Conservation (phyloP, 176 grass and related monocot genomes). For the Oryza officinalis region DNA sequence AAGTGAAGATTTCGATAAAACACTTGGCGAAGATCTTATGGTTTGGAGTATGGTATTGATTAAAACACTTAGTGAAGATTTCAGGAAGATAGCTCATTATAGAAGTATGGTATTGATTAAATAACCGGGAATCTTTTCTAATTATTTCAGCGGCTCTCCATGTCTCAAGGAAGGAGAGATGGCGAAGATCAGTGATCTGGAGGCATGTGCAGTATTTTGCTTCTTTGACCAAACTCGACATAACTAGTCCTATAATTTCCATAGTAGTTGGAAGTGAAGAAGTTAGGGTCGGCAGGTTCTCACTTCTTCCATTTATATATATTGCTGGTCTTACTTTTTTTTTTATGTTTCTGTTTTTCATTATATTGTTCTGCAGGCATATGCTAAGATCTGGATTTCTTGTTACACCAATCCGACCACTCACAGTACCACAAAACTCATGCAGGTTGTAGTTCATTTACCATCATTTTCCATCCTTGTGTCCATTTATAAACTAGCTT, state of each 20-base stretch:
- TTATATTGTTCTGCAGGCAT: slow-evolving; percentile 58
- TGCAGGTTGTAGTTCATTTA: slow-evolving; percentile 53
- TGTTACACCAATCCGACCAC: slow-evolving; percentile 87
- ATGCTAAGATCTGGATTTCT: slow-evolving; percentile 92
- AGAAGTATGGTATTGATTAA: not conserved
- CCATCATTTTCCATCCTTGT: not conserved
- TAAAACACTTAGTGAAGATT: no score
- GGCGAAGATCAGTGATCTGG: slow-evolving; percentile 79
- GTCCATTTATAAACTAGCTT: not conserved
- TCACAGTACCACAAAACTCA: slow-evolving; percentile 82
- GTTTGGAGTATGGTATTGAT: no score
- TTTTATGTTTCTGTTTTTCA: slow-evolving; percentile 2
- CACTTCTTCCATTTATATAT: slow-evolving; percentile 15
- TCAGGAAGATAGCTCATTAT: not conserved
- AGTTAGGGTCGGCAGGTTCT: slow-evolving; percentile 82
- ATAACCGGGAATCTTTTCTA: slow-evolving; percentile 1
- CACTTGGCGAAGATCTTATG: no score
- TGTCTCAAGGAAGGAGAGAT: slow-evolving; percentile 47
- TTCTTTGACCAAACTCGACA: slow-evolving; percentile 56
- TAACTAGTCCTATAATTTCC: slow-evolving; percentile 94
- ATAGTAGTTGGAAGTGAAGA: slow-evolving; percentile 81
- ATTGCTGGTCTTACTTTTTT: not conserved
- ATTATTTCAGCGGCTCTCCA: slow-evolving; percentile 68
- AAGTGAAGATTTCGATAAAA: no score
- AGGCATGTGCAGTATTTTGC: slow-evolving; percentile 73